A percentile compares a stretch with the other conserved stretches of the same genome.
Evolutionary conservation across 495 filamentous ascomycete genomes (phyloP).

Genomic region (Acidiella bohemica): DNA sequence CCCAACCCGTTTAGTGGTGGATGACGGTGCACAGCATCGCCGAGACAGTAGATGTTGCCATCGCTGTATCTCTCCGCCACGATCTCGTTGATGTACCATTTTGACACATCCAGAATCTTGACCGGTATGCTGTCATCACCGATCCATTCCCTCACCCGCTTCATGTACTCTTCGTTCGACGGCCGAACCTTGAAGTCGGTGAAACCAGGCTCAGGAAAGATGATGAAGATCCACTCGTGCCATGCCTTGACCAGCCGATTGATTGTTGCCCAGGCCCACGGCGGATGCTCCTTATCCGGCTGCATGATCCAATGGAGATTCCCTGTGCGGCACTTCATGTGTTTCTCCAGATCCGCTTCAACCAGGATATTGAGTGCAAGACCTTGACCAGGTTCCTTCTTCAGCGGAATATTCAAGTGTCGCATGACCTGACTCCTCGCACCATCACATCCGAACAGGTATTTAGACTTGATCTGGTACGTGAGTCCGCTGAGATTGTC

Average conservation of each 20-base stretch:
- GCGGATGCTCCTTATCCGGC: conserved; percentile 33
- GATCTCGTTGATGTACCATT: conserved; percentile 42
- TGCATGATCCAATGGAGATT: conserved; percentile 46
- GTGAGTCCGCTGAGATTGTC: conserved; percentile 31
- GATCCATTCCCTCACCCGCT: conserved; percentile 34
- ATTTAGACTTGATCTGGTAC: conserved; percentile 38
- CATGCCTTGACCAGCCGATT: conserved; percentile 43
- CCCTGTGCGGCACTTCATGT: conserved; percentile 36
- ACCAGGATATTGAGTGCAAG: conserved; percentile 41
- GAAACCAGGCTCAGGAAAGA: conserved; percentile 32
- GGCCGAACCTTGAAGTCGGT: conserved; percentile 26
- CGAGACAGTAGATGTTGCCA: conserved; percentile 35
- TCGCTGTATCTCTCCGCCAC: conserved; percentile 31
- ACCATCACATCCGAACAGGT: conserved; percentile 47
- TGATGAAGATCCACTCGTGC: conserved; percentile 44
- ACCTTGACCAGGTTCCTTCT: conserved; percentile 40
- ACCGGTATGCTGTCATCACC: conserved; percentile 36
- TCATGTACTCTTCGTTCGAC: conserved; percentile 31
- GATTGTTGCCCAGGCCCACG: conserved; percentile 32
- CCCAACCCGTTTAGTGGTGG: conserved; percentile 40
- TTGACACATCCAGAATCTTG: conserved; percentile 35
- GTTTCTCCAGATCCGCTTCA: conserved; percentile 39
- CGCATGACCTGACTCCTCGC: conserved; percentile 39
- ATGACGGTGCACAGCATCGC: conserved; percentile 41
- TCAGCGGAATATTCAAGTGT: conserved; percentile 36